phyloP scores from a whole-genome alignment of 352 stramenopile genomes.

The Phytophthora gonapodyides region DNA sequence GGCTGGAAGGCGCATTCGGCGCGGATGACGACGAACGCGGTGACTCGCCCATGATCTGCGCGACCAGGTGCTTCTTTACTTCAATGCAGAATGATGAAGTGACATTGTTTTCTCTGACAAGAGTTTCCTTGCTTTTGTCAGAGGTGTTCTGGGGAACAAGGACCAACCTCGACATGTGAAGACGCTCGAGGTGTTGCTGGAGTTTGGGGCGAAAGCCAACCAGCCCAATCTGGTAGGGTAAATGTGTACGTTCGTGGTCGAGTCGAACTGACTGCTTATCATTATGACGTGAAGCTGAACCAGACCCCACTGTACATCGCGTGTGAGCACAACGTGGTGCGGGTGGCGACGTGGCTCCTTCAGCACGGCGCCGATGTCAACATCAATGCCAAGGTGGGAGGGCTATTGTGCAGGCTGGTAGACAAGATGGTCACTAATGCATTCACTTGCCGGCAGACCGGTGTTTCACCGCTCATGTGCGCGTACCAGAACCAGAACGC shows the following conservation, averaged over 20 bases:
- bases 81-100: not conserved
- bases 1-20: conserved; percentile 37
- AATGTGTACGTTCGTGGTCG: not conserved
- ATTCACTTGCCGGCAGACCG: conserved; percentile 10
- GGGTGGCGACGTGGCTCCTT: conserved; percentile 52
- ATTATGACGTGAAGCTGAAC: conserved; percentile 41
- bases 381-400: conserved; percentile 47
- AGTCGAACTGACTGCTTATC: not conserved
- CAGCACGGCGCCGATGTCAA: conserved; percentile 60
- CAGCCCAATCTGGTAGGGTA: conserved; percentile 50
- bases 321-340: conserved; percentile 52
- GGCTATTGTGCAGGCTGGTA: not conserved
- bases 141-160: conserved; percentile 48
- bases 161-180: conserved; percentile 54
- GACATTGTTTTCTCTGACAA: not conserved
- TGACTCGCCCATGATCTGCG: conserved; percentile 66
- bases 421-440: not conserved
- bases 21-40: conserved; percentile 50
- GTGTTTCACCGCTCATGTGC: conserved; percentile 57
- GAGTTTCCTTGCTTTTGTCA: conserved; percentile 10
- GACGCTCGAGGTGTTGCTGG: conserved; percentile 56
- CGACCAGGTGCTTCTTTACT: conserved; percentile 37
- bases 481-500: conserved; percentile 60
- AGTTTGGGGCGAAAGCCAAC: conserved; percentile 61
- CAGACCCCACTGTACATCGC: conserved; percentile 63